Evolutionary conservation across 2,329 filamentous ascomycete genomes (phyloP), one percentile per base, ranked within the genome.

Genomic region (Fusarium musae): DNA sequence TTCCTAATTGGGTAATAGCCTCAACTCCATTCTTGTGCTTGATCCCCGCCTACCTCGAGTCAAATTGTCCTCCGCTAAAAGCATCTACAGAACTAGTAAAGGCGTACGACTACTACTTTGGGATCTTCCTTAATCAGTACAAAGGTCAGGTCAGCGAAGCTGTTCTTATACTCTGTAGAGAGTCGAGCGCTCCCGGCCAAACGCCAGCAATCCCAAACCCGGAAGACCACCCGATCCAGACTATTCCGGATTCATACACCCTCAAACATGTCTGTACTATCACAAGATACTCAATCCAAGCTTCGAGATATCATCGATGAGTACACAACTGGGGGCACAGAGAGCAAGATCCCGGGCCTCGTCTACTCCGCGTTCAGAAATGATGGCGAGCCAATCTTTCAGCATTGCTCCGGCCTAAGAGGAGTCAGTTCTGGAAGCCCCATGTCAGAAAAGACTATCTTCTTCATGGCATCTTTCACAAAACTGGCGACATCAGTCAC

Each of bases 301-400:
- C 34, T 53, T 16, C 32, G 32, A 9, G 32, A 9, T 5, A 28
- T 53, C 4, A 28, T 53, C 3, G 34, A 37, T 9, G 50, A 28
- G 9, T 53, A 37, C 17, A 37, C 50, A 0, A 6, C 15, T 3
- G 34, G 49, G 1, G 30, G 9, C 2, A 3, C 3, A 5, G n/a
- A 37, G 13, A 28, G 34, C 23, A 37, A 53, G 23, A 28, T 53
- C 6, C 34, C 50, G 21, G 50, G 50, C 2, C 17, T 37, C 13
- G 11, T 28, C 12, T 53, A 53, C 32, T 12, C 23, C 0, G 23
- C 50, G 2, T 53, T 53, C 34, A 53, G 50, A 53, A 28, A 21
- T 9, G 50, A 53, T 17, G 23, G 17, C 13, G 9, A 36, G 2
- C 50, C 50, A 21, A 28, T 53, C 9, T 37, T 53, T 6, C 23